Conservation (phyloP, 257 asterid genomes). For the Echites panduratus region DNA sequence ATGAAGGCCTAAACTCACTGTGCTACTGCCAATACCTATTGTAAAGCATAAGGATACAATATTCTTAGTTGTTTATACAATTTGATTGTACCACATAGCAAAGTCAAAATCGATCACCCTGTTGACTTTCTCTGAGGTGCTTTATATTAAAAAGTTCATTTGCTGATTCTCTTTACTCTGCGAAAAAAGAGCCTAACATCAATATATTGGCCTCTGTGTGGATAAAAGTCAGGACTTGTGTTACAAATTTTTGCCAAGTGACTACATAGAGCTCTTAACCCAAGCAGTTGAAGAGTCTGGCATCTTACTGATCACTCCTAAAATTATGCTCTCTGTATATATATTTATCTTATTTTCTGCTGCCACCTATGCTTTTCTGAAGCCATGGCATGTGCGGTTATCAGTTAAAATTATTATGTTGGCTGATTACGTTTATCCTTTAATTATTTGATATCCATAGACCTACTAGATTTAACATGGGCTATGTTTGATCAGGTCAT, state of each 20-base stretch:
- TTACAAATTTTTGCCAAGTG: too few relatives aligned
- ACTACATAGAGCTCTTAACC: too few relatives aligned
- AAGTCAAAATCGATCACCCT: background rate
- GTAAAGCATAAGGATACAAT: background rate
- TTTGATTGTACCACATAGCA: background rate
- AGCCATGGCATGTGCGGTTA: background rate
- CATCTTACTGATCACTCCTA: too few relatives aligned
- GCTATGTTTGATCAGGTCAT: constrained; percentile 47
- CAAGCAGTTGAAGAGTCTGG: too few relatives aligned
- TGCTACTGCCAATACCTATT: background rate
- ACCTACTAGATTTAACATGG: constrained; percentile 9
- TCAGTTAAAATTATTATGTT: background rate
- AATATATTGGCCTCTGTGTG: background rate
- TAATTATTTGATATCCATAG: background rate
- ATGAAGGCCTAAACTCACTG: background rate
- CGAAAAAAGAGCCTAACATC: background rate
- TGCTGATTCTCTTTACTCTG: background rate
- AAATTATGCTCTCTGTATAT: background rate
- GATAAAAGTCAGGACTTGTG: background rate
- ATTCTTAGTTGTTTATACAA: background rate
- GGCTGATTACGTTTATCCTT: background rate
- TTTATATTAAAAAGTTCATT: background rate
- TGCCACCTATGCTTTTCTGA: background rate
- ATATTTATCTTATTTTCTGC: background rate
- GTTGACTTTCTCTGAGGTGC: background rate